phyloP scores from a whole-genome alignment of 169 alveolate species.

The Nephromyces sp. region DNA sequence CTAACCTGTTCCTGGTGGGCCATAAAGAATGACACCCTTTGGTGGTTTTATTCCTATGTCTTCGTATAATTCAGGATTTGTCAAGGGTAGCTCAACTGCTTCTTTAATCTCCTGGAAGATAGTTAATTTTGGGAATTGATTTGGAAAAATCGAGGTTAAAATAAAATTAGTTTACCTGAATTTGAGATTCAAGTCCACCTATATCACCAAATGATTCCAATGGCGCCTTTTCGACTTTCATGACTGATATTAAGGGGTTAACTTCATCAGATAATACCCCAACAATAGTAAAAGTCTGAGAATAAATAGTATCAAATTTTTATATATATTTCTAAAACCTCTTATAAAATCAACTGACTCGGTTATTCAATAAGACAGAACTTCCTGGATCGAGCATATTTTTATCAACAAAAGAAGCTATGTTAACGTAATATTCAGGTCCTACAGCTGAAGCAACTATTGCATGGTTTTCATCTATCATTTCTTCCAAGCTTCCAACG shows the following conservation, averaged over 20 bases:
- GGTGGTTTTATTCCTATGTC: constrained; percentile 96
- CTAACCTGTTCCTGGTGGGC: constrained; percentile 82
- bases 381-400: constrained; percentile 95
- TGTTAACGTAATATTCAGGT: constrained; percentile 94
- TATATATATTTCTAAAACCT: background rate
- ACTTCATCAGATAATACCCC: constrained; percentile 96
- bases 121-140: background rate
- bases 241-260: constrained; percentile 90
- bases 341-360: constrained; percentile 34
- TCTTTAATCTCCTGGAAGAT: constrained; percentile 65
- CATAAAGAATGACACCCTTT: constrained; percentile 67
- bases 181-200: constrained; percentile 97
- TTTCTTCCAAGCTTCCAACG: constrained; percentile 95
- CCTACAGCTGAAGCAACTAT: constrained; percentile 95
- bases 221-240: constrained; percentile 97
- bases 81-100: constrained; percentile 92
- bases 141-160: background rate
- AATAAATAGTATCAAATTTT: background rate
- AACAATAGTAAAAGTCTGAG: constrained; percentile 81
- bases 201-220: constrained; percentile 97
- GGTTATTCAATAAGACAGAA: constrained; percentile 89
- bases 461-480: constrained; percentile 95
- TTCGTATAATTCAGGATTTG: constrained; percentile 97
- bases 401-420: constrained; percentile 94
- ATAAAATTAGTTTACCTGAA: constrained; percentile 52